Evolutionary conservation across 1,284 basidiomycete genomes (phyloP).

Genomic region (Calocybe gambosa): DNA sequence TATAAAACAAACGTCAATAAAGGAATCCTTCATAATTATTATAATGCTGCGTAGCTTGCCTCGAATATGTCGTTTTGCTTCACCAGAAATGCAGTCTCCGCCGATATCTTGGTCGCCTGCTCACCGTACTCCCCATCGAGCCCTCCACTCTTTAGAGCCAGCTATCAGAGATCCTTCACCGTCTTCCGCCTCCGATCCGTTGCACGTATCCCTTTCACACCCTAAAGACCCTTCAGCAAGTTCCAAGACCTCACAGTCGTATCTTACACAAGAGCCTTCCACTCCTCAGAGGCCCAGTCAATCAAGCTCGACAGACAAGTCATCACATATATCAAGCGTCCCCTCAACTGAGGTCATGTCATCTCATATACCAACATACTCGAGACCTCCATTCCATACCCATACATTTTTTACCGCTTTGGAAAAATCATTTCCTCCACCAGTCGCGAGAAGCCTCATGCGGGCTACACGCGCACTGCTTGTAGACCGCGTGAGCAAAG

Average conservation of each 20-base stretch:
- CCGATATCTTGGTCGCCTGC: background rate
- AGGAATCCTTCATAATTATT: background rate
- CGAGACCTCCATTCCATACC: slow-evolving; percentile 53
- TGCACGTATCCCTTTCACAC: slow-evolving; percentile 23
- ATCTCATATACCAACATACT: slow-evolving; percentile 29
- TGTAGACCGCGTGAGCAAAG: slow-evolving; percentile 69
- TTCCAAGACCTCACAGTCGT: slow-evolving; percentile 8
- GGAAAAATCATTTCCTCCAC: slow-evolving; percentile 65
- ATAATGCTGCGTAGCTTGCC: slow-evolving; percentile 12
- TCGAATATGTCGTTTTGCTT: slow-evolving; percentile 9
- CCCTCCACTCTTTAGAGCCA: slow-evolving; percentile 6
- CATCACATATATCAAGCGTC: slow-evolving; percentile 14
- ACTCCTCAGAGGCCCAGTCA: slow-evolving; percentile 5
- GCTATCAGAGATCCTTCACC: slow-evolving; percentile 12
- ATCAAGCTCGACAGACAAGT: slow-evolving; percentile 12
- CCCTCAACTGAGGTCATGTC: slow-evolving; percentile 15
- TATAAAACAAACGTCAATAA: slow-evolving; percentile 13
- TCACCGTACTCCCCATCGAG: slow-evolving; percentile 2
- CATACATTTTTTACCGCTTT: slow-evolving; percentile 61
- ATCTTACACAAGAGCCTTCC: slow-evolving; percentile 8
- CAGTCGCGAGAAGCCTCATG: slow-evolving; percentile 78
- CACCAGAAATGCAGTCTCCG: slow-evolving; percentile 5
- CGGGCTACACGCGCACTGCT: slow-evolving; percentile 79
- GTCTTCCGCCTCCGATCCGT: slow-evolving; percentile 9
- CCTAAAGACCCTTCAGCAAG: slow-evolving; percentile 21